phyloP scores from a whole-genome alignment of 2,329 filamentous ascomycete genomes.

The Bertia moriformis region DNA sequence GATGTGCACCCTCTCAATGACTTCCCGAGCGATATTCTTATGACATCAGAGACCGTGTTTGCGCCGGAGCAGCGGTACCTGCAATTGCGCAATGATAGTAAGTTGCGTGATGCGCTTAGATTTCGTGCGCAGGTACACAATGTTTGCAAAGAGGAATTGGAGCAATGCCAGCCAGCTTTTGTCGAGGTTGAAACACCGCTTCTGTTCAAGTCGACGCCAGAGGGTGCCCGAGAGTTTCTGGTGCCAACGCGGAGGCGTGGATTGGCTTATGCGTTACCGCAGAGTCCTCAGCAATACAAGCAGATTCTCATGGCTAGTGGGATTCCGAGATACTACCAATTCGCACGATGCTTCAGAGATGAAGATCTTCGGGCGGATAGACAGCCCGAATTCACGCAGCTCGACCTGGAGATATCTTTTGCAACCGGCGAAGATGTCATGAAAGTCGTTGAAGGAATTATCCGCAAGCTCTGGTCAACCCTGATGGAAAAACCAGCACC shows the following conservation, averaged over 20 bases:
- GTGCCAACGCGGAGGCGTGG: constrained; percentile 71
- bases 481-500: constrained; percentile 5
- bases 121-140: constrained; percentile 49
- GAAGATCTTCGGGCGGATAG: constrained; percentile 84
- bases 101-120: constrained; percentile 51
- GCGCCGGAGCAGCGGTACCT: constrained; percentile 64
- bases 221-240: constrained; percentile 86
- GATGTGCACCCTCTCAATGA: constrained; percentile 55
- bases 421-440: constrained; percentile 60
- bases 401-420: constrained; percentile 91
- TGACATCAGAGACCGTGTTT: constrained; percentile 62
- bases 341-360: constrained; percentile 88
- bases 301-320: constrained; percentile 92
- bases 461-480: constrained; percentile 33
- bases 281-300: constrained; percentile 97
- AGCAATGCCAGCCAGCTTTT: constrained; percentile 32
- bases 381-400: constrained; percentile 90
- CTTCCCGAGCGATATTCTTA: constrained; percentile 63
- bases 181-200: constrained; percentile 80
- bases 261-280: constrained; percentile 76
- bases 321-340: constrained; percentile 71
- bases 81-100: constrained; percentile 63
- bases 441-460: constrained; percentile 30
- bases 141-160: constrained; percentile 30
- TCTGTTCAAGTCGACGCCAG: constrained; percentile 92